Percentiles rank a stretch among this genome's conserved stretches.
These are phyloP conservation scores for Crotalaria pallida DNA, from an alignment of 306 rosid genomes.

Conservation along the genomic window DNA sequence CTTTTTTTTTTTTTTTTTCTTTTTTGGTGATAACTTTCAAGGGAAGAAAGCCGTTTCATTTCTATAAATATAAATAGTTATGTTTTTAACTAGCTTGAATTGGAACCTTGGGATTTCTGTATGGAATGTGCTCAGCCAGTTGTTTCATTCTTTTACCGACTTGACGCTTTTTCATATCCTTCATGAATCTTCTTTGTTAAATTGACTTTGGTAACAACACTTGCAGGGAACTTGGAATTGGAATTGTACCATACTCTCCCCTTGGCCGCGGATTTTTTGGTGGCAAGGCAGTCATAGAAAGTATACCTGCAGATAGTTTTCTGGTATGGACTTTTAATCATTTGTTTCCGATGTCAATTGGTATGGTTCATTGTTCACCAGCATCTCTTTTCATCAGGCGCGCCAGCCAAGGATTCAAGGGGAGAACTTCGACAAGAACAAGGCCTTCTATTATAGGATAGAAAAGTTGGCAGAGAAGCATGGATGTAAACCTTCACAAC, in stretches of 20 bases:
- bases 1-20: neutral
- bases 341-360: conserved; percentile 1
- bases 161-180: neutral
- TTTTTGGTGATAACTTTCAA: neutral
- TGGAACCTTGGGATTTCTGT: neutral
- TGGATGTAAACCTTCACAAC: conserved; percentile 47
- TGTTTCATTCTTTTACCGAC: conserved; percentile 1
- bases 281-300: conserved; percentile 65
- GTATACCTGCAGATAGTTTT: conserved; percentile 47
- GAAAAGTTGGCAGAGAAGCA: conserved; percentile 52
- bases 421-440: conserved; percentile 60
- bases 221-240: conserved; percentile 75
- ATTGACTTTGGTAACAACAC: neutral
- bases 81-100: neutral
- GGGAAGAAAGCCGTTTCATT: neutral
- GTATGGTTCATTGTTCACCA: neutral
- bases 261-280: conserved; percentile 89
- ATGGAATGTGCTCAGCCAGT: neutral
- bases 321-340: conserved; percentile 25
- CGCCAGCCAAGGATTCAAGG: conserved; percentile 51
- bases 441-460: conserved; percentile 31
- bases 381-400: conserved; percentile 30
- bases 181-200: neutral
- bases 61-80: neutral
- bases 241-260: conserved; percentile 79